Base-by-base conservation (phyloP, 1,139 yeast species). In the Diutina siamensis region DNA sequence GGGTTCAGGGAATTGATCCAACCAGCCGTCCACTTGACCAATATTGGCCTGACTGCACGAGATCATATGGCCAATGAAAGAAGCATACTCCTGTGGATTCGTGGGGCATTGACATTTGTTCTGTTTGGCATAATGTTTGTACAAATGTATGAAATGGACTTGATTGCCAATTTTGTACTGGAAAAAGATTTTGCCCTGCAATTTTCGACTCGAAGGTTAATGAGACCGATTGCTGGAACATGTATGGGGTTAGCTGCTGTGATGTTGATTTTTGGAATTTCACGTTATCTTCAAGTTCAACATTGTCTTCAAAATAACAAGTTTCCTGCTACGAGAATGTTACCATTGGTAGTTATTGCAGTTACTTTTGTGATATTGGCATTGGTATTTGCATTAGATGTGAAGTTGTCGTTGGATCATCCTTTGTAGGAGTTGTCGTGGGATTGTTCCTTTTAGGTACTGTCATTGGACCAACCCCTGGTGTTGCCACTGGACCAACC, bases 401-500 rank as follows among this genome's bases (percentile, higher is more conserved):
- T 35, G 44, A n/a, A 48, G 44, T 3, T 51, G 27, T 45, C 66
- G 59, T 35, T 56, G 51, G 4, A 58, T 55, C 10, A 48, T 44
- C 9, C 62, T 46, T 12, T 34, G 10, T 25, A n/a, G n/a, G n/a
- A n/a, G n/a, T n/a, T n/a, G n/a, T n/a, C n/a, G n/a, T n/a, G n/a
- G n/a, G n/a, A n/a, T n/a, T n/a, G n/a, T n/a, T n/a, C n/a, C n/a
- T n/a, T n/a, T n/a, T n/a, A n/a, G n/a, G n/a, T n/a, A n/a, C n/a
- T n/a, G n/a, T n/a, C n/a, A n/a, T n/a, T n/a, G n/a, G n/a, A n/a
- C n/a, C n/a, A n/a, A n/a, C n/a, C n/a, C n/a, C n/a, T n/a, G n/a
- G n/a, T n/a, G n/a, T n/a, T n/a, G n/a, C n/a, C n/a, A n/a, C n/a
- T n/a, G n/a, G n/a, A n/a, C n/a, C n/a, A 25, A 25, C 28, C 5